Percentiles rank a stretch among this genome's conserved stretches.
Evolutionary conservation across 805 yeast genomes (phyloP).

Genomic region (Schizosaccharomyces octosporus): DNA sequence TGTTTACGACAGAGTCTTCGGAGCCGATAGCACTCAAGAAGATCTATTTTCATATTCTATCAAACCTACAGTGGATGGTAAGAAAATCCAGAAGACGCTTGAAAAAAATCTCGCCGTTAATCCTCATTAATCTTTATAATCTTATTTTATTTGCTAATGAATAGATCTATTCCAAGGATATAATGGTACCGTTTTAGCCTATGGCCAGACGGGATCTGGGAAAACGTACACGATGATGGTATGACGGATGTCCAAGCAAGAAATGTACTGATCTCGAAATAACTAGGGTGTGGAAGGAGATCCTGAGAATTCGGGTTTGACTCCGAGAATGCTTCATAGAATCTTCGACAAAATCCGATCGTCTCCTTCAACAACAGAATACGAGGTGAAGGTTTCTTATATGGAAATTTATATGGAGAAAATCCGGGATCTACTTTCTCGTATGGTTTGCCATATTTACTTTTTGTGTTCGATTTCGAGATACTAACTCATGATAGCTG

Average conservation of each 20-base stretch:
- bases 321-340: constrained; percentile 45
- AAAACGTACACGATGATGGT: constrained; percentile 41
- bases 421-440: constrained; percentile 42
- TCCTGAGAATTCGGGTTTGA: constrained; percentile 30
- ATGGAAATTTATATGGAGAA: constrained; percentile 67
- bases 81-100: background rate
- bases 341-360: constrained; percentile 31
- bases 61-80: constrained; percentile 29
- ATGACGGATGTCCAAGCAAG: background rate
- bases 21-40: constrained; percentile 24
- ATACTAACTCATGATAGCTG: background rate
- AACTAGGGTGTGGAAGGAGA: constrained; percentile 21
- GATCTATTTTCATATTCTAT: constrained; percentile 37
- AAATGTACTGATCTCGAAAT: background rate
- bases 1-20: constrained; percentile 44
- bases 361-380: constrained; percentile 29
- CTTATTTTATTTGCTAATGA: background rate
- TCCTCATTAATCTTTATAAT: background rate
- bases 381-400: constrained; percentile 41
- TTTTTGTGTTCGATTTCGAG: background rate
- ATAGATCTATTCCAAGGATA: constrained; percentile 24
- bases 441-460: constrained; percentile 6
- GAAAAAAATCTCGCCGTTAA: background rate
- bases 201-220: constrained; percentile 63
- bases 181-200: constrained; percentile 53